These are phyloP conservation scores for Cladosporium austrohemisphaericum DNA, from an alignment of 2,329 filamentous ascomycete species.

Conservation along the genomic window DNA sequence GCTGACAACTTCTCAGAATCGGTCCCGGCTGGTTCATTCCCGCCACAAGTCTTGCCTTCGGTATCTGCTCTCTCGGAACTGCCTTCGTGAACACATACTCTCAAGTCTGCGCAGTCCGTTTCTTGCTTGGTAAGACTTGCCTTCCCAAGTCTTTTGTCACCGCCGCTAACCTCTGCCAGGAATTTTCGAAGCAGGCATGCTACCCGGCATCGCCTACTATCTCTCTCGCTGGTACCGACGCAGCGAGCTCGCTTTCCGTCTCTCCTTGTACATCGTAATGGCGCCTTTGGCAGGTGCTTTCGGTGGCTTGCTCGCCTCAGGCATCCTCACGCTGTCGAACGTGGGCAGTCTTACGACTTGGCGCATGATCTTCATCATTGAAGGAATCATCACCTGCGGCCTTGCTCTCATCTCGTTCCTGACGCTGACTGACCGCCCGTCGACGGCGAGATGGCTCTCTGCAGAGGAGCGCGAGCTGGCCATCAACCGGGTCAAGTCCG, in stretches of 20 bases:
- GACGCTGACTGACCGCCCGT: slow-evolving; percentile 65
- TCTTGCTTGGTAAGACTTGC: slow-evolving; percentile 51
- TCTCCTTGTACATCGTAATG: slow-evolving; percentile 68
- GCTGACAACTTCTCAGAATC: too few relatives aligned
- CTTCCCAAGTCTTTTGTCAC: neutral
- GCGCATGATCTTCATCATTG: slow-evolving; percentile 71
- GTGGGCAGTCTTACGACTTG: slow-evolving; percentile 57
- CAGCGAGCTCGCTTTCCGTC: slow-evolving; percentile 62
- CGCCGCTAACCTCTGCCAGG: slow-evolving; percentile 24
- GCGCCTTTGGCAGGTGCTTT: slow-evolving; percentile 68
- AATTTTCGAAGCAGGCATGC: slow-evolving; percentile 68
- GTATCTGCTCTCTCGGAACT: slow-evolving; percentile 58
- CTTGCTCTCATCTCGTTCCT: slow-evolving; percentile 60
- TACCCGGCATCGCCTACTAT: slow-evolving; percentile 72
- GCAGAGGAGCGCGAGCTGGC: slow-evolving; percentile 64
- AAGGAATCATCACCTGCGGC: slow-evolving; percentile 60
- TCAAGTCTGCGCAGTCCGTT: slow-evolving; percentile 58
- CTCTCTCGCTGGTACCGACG: slow-evolving; percentile 69
- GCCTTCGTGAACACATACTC: slow-evolving; percentile 59
- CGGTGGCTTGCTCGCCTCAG: slow-evolving; percentile 60
- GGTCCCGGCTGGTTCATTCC: slow-evolving; percentile 72
- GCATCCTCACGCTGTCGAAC: slow-evolving; percentile 58
- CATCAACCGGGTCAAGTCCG: slow-evolving; percentile 64
- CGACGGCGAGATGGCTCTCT: slow-evolving; percentile 63
- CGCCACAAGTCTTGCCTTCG: slow-evolving; percentile 58